Base-by-base conservation (phyloP, 495 filamentous ascomycete species). In the Annulohypoxylon moriforme region DNA sequence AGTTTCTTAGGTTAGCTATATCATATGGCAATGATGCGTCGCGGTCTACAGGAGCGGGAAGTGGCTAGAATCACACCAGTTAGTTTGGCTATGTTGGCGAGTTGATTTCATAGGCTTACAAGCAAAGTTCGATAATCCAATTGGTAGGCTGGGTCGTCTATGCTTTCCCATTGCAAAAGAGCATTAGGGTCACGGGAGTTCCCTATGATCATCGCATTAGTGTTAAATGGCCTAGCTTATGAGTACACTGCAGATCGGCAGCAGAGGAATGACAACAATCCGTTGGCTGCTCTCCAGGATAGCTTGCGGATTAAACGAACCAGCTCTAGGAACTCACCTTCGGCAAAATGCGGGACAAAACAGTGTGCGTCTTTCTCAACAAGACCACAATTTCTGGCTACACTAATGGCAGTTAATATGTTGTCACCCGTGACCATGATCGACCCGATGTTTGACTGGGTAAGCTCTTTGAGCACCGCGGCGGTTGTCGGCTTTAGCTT, bases 351-450 rank as follows among this genome's bases (percentile, higher is more conserved):
- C 14, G 96, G 94, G 6, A 97, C 90, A 71, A 97, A 99, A 78
- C 95, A 97, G 61, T 94, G 92, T 3, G 94, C 92, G 49, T 88
- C 88, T 61, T 84, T 87, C 67, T 93, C 89, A 60, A 99, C 89
- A 64, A 99, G 84, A 60, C 89, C 86, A 79, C 96, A 98, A 77
- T 99, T 94, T 73, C 94, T 89, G 5, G 95, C 96, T 67, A 99
- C 96, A 76, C 94, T 97, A 72, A 99, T 92, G 14, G 96, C 96
- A 14, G 96, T 99, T 44, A 98, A 84, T 64, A 99, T 98, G 66
- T 99, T 99, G 82, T 99, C 96, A 55, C 96, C 96, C 0, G 96
- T 99, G 69, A 96, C 97, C 96, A 99, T 99, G 60, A 97, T 89
- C 34, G 91, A 92, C 25, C 93, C 90, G 69, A 99, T 97, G 25